Base-by-base conservation (phyloP, 176 grass and related monocot genomes). In the Hyparrhenia diplandra region DNA sequence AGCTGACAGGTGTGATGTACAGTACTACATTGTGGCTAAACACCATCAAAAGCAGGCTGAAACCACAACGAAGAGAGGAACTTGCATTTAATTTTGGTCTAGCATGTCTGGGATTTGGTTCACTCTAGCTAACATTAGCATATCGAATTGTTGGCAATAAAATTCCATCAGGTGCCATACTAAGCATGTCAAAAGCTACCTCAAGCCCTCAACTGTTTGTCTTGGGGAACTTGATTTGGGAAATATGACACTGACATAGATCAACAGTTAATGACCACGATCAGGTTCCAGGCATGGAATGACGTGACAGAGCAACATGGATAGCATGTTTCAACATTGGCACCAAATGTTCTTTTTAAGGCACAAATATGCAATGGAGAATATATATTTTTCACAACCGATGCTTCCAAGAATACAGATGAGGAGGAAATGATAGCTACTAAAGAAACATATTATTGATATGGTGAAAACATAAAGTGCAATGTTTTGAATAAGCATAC, bases 321-420 rank as follows among this genome's bases (percentile, higher is more conserved):
- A 79, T n/a, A 68, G 21, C n/a, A 74, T 65, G 9, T 28, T 60
- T n/a, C n/a, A n/a, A n/a, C n/a, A n/a, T n/a, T 25, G 17, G 54
- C 39, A 45, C 27, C 73, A 84, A 37, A 75, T 10, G 61, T 27
- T 83, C n/a, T n/a, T 83, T 43, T 76, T 58, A 54, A 3, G 17
- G 2, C 23, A 73, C 34, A 80, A 55, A 27, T 31, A 75, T 55
- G 32, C 8, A 57, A 17, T 31, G 34, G 12, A n/a, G 24, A 30
- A 25, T n/a, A 30, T 30, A 51, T 55, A 28, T 36, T 24, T 45
- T 42, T 54, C 25, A 43, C 41, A 36, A 68, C 55, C 35, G 14
- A 67, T 78, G 58, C 41, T 66, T 73, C 43, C 57, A 75, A 69
- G 68, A 80, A 58, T 75, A 80, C 49, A 75, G 2, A n/a, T 41